These are phyloP conservation scores for Scolecobasidium constrictum DNA, from an alignment of 2,329 filamentous ascomycete genomes.

Conservation along the genomic window DNA sequence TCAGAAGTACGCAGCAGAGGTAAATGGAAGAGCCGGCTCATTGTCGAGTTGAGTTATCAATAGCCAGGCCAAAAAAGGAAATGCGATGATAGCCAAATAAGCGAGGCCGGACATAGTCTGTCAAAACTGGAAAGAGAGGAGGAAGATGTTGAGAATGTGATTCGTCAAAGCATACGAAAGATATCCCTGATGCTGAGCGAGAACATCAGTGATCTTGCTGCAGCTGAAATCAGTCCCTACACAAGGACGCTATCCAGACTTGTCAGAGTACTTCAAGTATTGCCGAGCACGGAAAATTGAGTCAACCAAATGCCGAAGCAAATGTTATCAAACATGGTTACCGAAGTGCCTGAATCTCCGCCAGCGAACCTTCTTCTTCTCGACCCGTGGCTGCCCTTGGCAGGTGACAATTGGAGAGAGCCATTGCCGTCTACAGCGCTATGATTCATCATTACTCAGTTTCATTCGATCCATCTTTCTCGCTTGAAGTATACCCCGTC, in stretches of 20 bases:
- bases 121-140: conserved; percentile 12
- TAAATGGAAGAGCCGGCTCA: conserved; percentile 10
- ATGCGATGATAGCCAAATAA: conserved; percentile 9
- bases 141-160: conserved; percentile 11
- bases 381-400: neutral
- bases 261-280: conserved; percentile 6
- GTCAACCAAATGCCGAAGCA: conserved; percentile 2
- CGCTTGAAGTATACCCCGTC: neutral
- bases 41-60: conserved; percentile 10
- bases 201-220: conserved; percentile 9
- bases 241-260: conserved; percentile 8
- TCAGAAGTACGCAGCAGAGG: conserved; percentile 11
- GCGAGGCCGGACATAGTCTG: conserved; percentile 10
- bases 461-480: neutral
- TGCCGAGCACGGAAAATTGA: conserved; percentile 9
- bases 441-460: neutral
- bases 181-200: conserved; percentile 11
- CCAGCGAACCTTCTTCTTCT: neutral
- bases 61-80: conserved; percentile 11
- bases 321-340: conserved; percentile 7
- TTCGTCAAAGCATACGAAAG: conserved; percentile 12
- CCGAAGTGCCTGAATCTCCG: neutral
- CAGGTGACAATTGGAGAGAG: neutral
- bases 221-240: conserved; percentile 10
- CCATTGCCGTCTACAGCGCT: neutral